Percentiles rank a stretch among this genome's conserved stretches.
These are phyloP conservation scores for Clavulina sp. DNA, from an alignment of 768 basidiomycete genomes.

Conservation along the genomic window DNA sequence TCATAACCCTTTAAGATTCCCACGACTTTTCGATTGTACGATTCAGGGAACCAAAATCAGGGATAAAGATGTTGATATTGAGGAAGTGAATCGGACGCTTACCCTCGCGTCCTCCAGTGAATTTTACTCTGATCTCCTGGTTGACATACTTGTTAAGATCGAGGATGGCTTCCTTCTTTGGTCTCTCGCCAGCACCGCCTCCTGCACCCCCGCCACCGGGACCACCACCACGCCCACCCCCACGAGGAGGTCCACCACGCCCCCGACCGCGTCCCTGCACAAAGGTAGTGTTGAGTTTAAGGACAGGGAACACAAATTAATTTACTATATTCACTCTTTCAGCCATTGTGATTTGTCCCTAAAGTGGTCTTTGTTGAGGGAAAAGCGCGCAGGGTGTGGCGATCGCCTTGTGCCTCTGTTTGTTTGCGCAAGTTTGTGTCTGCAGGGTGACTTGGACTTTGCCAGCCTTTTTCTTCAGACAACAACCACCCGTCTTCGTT, in stretches of 20 bases:
- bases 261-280: conserved; percentile 40
- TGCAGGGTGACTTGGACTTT: too few species aligned
- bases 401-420: too few species aligned
- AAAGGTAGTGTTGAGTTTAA: conserved; percentile 16
- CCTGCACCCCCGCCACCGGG: conserved; percentile 31
- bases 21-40: conserved; percentile 36
- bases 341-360: too few species aligned
- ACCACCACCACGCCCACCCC: conserved; percentile 25
- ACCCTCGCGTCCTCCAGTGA: conserved; percentile 97
- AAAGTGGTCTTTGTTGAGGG: too few species aligned
- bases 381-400: too few species aligned
- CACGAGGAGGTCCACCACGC: conserved; percentile 20
- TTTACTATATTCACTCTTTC: too few species aligned
- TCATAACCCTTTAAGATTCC: conserved; percentile 93
- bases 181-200: conserved; percentile 41
- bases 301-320: too few species aligned
- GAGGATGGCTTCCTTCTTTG: conserved; percentile 84
- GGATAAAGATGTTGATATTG: background rate
- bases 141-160: conserved; percentile 91
- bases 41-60: conserved; percentile 3
- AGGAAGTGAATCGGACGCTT: conserved; percentile 1
- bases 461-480: too few species aligned
- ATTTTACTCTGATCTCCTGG: conserved; percentile 85
- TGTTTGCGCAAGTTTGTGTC: too few species aligned
- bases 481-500: too few species aligned